Evolutionary conservation across 2,329 filamentous ascomycete species (phyloP).

Genomic region (Talaromyces sp.): DNA sequence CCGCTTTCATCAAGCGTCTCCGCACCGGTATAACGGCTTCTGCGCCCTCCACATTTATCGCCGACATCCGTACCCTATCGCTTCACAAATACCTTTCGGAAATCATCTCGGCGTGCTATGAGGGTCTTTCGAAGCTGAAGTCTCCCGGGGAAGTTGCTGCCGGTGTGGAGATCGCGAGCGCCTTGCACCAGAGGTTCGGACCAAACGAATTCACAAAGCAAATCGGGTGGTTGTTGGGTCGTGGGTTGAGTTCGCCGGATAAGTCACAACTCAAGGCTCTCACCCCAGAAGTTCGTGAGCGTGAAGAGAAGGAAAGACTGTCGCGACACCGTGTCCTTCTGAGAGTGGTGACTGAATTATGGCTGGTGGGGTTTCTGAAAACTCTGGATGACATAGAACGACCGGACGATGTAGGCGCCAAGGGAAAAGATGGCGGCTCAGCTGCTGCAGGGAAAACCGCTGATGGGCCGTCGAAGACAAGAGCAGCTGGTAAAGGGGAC

Average conservation of each 20-base stretch:
- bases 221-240: constrained; percentile 85
- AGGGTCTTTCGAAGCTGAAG: constrained; percentile 88
- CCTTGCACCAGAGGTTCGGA: constrained; percentile 92
- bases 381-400: constrained; percentile 67
- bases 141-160: constrained; percentile 85
- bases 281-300: constrained; percentile 75
- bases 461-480: constrained; percentile 57
- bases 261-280: constrained; percentile 75
- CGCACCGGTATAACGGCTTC: constrained; percentile 80
- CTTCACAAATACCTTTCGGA: constrained; percentile 96
- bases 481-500: constrained; percentile 50
- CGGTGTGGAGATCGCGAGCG: constrained; percentile 86
- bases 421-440: constrained; percentile 49
- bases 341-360: constrained; percentile 88
- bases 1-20: constrained; percentile 92
- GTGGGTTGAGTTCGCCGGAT: constrained; percentile 85
- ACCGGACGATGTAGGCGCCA: constrained; percentile 54
- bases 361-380: constrained; percentile 82
- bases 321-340: constrained; percentile 78
- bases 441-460: constrained; percentile 38
- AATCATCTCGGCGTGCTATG: constrained; percentile 91
- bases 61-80: constrained; percentile 84
- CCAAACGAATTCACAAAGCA: constrained; percentile 84
- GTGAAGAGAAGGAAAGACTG: constrained; percentile 91
- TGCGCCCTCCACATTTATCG: constrained; percentile 74